A percentile compares a stretch with the other conserved stretches of the same genome.
These are phyloP conservation scores for Pyrenopolyporus hunteri DNA, from an alignment of 495 filamentous ascomycete genomes.

Conservation along the genomic window DNA sequence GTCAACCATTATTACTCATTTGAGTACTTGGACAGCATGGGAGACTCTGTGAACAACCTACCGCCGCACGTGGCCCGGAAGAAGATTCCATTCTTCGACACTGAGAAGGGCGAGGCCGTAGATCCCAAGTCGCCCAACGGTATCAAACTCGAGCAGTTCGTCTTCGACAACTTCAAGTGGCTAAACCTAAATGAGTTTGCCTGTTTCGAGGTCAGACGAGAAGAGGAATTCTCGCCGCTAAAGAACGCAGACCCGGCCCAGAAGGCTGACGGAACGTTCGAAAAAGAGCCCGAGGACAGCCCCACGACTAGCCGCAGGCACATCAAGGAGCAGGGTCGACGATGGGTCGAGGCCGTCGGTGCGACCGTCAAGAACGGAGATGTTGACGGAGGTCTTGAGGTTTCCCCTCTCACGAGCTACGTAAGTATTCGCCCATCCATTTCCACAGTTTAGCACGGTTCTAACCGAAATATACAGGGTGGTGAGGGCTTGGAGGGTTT, in stretches of 20 bases:
- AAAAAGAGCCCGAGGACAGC: slow-evolving; percentile 71
- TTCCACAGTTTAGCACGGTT: neutral
- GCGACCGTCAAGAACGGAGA: slow-evolving; percentile 76
- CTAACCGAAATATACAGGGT: slow-evolving; percentile 62
- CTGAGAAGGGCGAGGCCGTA: slow-evolving; percentile 73
- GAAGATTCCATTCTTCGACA: slow-evolving; percentile 92
- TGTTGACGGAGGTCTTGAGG: slow-evolving; percentile 76
- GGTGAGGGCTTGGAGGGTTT: slow-evolving; percentile 88
- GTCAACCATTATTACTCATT: slow-evolving; percentile 99
- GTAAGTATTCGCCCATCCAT: slow-evolving; percentile 62
- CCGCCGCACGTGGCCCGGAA: slow-evolving; percentile 96
- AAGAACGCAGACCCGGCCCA: slow-evolving; percentile 94
- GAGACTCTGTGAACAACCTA: slow-evolving; percentile 80
- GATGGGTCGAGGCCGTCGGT: slow-evolving; percentile 82
- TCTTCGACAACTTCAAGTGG: slow-evolving; percentile 97
- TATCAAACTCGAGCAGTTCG: slow-evolving; percentile 98
- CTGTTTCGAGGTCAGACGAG: slow-evolving; percentile 91
- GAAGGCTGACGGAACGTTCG: slow-evolving; percentile 25
- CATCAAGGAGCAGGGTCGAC: slow-evolving; percentile 85
- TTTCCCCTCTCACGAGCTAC: slow-evolving; percentile 94
- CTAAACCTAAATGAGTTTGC: slow-evolving; percentile 87
- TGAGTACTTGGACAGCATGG: slow-evolving; percentile 88
- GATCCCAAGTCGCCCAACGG: slow-evolving; percentile 96
- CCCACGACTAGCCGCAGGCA: slow-evolving; percentile 88
- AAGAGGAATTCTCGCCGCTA: slow-evolving; percentile 97